Base-by-base conservation (phyloP, 2,329 filamentous ascomycete species). In the Malbranchea zuffiana region DNA sequence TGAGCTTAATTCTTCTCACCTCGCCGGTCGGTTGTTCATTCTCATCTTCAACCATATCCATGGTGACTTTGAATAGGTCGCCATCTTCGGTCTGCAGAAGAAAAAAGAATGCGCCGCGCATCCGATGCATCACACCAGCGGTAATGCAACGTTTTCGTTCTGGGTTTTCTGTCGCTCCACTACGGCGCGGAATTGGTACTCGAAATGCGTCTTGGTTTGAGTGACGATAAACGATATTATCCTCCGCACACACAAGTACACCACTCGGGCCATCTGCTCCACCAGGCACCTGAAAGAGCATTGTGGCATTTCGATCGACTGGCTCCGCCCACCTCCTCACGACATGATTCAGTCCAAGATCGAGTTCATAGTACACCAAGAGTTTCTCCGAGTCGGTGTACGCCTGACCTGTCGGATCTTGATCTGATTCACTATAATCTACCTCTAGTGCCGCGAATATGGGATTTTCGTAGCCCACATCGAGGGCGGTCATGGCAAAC, bases 41-140 rank as follows among this genome's bases (percentile, higher is more conserved):
- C 1, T 80, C 74, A 49, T 93, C 83, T 48, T 87, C 80, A 6
- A 78, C 72, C 78, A 95, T 88, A 46, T 95, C 86, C 42, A 98
- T 78, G 0, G 81, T 95, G 33, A 96, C 74, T 58, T 96, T 96
- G 71, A 98, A 96, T 5, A 98, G 68, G 58, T 98, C 92, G n/a
- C 90, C 90, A 56, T 98, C 92, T 40, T 98, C 90, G 0, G 83
- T 86, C 57, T 99, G 90, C 1, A 98, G 66, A 2, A 99, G 73
- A 57, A 96, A 94, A 67, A 98, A 99, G 65, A 98, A 98, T 1
- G 87, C 86, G 18, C 86, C 86, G 51, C 90, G 88, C 56, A 95
- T 79, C 59, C 92, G 93, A 64, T 98, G 90, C 78, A 96, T 88
- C n/a, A 94, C 86, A 33, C 90, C 90, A 2, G 83, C 75, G 1